Conservation (phyloP, 768 basidiomycete species). For the Boletus sensibilis region DNA sequence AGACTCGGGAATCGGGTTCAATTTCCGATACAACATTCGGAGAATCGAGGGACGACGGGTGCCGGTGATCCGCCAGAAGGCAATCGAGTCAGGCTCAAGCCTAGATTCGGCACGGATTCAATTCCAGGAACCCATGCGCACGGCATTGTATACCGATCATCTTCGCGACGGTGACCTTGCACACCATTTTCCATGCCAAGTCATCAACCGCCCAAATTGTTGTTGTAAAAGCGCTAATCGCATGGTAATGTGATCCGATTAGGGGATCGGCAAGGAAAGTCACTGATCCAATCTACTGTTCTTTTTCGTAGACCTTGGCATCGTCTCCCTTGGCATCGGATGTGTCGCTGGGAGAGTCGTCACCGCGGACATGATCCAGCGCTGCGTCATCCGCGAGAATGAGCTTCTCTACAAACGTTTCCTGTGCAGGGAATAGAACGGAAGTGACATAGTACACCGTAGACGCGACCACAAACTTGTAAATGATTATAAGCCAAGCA, state of each 20-base stretch:
- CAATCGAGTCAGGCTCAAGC: not conserved
- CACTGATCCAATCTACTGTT: conserved; percentile 3
- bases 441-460: conserved; percentile 29
- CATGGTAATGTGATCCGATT: not conserved
- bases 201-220: not conserved
- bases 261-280: conserved; percentile 10
- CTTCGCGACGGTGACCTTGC: conserved; percentile 14
- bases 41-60: not conserved
- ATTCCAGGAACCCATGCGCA: not conserved
- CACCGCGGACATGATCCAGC: not conserved
- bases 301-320: conserved; percentile 1
- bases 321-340: not conserved
- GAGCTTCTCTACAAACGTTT: conserved; percentile 27
- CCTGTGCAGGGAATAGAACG: conserved; percentile 23
- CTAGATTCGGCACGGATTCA: conserved; percentile 5
- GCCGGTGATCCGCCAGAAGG: conserved; percentile 19
- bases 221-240: not conserved
- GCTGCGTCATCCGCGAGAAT: conserved; percentile 21
- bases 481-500: not conserved
- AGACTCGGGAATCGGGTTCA: not conserved
- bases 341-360: not conserved
- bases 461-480: conserved; percentile 26
- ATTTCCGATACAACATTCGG: conserved; percentile 12
- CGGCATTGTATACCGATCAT: conserved; percentile 7
- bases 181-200: not conserved